Evolutionary conservation across 495 filamentous ascomycete species (phyloP), one percentile per base, ranked within the genome.

Genomic region (Massariosphaeria phaeospora): DNA sequence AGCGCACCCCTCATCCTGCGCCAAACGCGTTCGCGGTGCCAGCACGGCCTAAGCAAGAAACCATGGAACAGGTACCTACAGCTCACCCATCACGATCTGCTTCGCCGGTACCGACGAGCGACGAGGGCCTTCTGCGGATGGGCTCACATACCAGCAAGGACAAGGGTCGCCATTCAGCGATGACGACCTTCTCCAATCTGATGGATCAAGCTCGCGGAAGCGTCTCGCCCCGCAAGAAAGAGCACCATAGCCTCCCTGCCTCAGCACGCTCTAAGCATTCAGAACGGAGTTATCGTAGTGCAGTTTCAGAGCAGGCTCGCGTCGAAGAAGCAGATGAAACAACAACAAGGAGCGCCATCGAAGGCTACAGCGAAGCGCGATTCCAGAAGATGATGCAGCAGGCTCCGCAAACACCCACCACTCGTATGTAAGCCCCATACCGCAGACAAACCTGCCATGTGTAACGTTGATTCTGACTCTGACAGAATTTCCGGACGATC

Each of bases 311-410:
- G 11, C 42, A 18, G 12, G 10, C 20, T 18, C 5, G 4, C 10
- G 33, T 40, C 0, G 36, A 55, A 12, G 55, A 50, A 2, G 20
- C 8, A 11, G 20, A 39, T 27, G 23, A 64, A 21, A 66, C 53
- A 24, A 69, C 65, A 10, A 18, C 27, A 11, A 45, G 67, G 26
- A 56, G 34, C n/a, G 36, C 21, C 20, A 61, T 68, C 39, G 68
- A 70, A 52, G 48, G 50, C n/a, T 53, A 47, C 6, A 36, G 21
- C 5, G 66, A 69, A 55, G 49, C 61, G 51, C 52, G 55, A 27
- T 25, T 59, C 21, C 57, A 63, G 21, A 64, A 65, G 40, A 50
- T 61, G 38, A 63, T 64, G 42, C 60, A 61, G 25, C 59, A 38
- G 39, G 45, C 36, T 21, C 63, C 52, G 5, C 33, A 26, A 26